Evolutionary conservation across 2,329 filamentous ascomycete species (phyloP), one percentile per base, ranked within the genome.

Genomic region (Colletotrichum acutatum): DNA sequence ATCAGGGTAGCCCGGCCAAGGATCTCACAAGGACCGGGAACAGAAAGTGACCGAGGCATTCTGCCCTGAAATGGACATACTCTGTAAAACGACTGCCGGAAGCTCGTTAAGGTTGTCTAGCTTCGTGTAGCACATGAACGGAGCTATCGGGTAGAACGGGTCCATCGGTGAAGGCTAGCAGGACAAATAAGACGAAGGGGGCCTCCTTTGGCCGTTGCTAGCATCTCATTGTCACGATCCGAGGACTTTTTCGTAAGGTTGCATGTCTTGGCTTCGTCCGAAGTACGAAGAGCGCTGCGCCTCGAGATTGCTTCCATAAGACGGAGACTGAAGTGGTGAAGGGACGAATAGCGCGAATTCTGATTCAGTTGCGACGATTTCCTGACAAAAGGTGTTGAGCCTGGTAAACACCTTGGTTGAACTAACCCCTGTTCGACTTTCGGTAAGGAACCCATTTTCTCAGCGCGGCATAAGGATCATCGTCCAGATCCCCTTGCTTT

Each of bases 231-330:
- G 22, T 34, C n/a, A 56, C 7, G 26, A 58, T 53, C 37, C 52
- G 8, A 53, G 54, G 32, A n/a, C 42, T 42, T 54, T 53, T 22
- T 52, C 42, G 32, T 42, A 69, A 37, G 5, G 66, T 46, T 49
- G 66, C 46, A 34, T 54, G 53, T 11, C 16, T 19, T 28, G 49
- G 53, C 59, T 59, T 69, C 70, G 53, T 59, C 59, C 59, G 59
- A 72, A 72, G 30, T 2, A 26, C 14, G 2, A 22, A 26, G 24
- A 34, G 22, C 42, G 7, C 53, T 58, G 37, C 65, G n/a, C 53
- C 52, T n/a, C n/a, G 14, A 5, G 24, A 9, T 71, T 12, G 22
- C 30, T 16, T 19, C 22, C 32, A 58, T 52, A 30, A 12, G 58
- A 72, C 54, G 54, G 46, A 16, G 28, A 24, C 26, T 11, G 16